Evolutionary conservation across 2,329 filamentous ascomycete genomes (phyloP), one percentile per base, ranked within the genome.

Genomic region (Phaeosphaeriaceae sp.): DNA sequence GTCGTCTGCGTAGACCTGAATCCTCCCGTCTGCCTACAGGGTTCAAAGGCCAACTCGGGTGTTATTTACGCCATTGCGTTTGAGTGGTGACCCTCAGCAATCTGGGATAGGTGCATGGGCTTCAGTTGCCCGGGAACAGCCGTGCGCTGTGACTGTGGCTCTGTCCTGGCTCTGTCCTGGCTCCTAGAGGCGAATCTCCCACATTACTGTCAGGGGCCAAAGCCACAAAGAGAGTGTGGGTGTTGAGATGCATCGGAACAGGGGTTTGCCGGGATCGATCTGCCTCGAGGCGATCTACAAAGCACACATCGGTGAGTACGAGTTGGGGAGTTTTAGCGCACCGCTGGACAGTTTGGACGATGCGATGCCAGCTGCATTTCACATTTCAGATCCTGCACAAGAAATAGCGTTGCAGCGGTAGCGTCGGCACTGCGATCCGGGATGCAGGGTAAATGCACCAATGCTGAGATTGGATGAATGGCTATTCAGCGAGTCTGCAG

Each of bases 301-400:
- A 42, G 20, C 30, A 28, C 39, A 13, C 23, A 55, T 52, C 44
- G 48, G 48, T 48, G 41, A 37, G 56, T 57, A 52, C 52, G 56
- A 56, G 39, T 58, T 58, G 56, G 54, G 56, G 49, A 64, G 66
- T 68, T 70, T 65, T 70, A 53, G 59, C 57, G 58, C 52, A 54
- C 50, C 51, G 41, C 35, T 32, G 28, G 56, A 43, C 50, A 52
- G 41, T 43, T 49, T 54, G 63, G 63, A n/a, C n/a, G n/a, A n/a
- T n/a, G n/a, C 61, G 58, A 56, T 67, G 63, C 62, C 63, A 61
- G 54, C 54, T 58, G 48, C 60, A 49, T 58, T 53, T 41, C 56
- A 70, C 60, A 49, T 58, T 53, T 41, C 56, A 70, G 60, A 68
- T 67, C 61, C 61, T 68, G 63, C 62, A 64, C 48, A 30, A 21